phyloP scores from a whole-genome alignment of 306 rosid genomes.

The Cicer judaicum region DNA sequence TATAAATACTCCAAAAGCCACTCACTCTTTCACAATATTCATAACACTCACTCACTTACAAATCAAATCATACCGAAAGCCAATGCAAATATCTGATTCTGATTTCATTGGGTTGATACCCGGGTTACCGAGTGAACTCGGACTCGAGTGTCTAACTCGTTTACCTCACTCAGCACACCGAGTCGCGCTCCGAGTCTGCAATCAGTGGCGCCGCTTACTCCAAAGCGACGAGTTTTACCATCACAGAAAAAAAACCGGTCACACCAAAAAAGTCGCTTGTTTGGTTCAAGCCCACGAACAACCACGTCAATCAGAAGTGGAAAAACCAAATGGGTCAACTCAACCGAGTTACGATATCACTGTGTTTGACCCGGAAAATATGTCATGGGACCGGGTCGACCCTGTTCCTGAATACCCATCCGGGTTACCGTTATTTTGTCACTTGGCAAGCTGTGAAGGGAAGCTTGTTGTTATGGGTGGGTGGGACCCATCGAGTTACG shows the following conservation, averaged over 20 bases:
- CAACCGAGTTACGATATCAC: slow-evolving; percentile 41
- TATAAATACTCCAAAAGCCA: slow-evolving; percentile 37
- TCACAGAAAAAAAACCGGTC: slow-evolving; percentile 50
- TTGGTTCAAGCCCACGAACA: slow-evolving; percentile 48
- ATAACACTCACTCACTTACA: neutral
- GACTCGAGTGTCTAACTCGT: slow-evolving; percentile 55
- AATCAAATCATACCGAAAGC: neutral
- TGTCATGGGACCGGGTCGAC: slow-evolving; percentile 45
- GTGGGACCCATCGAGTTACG: slow-evolving; percentile 53
- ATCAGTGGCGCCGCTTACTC: slow-evolving; percentile 52
- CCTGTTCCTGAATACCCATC: slow-evolving; percentile 42
- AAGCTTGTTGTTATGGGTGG: slow-evolving; percentile 58
- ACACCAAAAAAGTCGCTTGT: slow-evolving; percentile 43
- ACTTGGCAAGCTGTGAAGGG: slow-evolving; percentile 44
- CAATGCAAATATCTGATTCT: slow-evolving; percentile 29
- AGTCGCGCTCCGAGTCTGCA: slow-evolving; percentile 46
- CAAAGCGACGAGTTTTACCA: slow-evolving; percentile 39
- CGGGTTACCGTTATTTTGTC: slow-evolving; percentile 56
- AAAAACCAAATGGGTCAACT: neutral
- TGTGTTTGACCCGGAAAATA: slow-evolving; percentile 43
- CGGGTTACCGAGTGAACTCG: slow-evolving; percentile 50
- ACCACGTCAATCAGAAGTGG: neutral
- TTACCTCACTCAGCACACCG: slow-evolving; percentile 47
- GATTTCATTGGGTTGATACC: slow-evolving; percentile 47
- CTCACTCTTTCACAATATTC: neutral